A percentile compares a stretch with the other conserved stretches of the same genome.
Conservation (phyloP, 352 stramenopile genomes). For the Phytophthora crassamura region DNA sequence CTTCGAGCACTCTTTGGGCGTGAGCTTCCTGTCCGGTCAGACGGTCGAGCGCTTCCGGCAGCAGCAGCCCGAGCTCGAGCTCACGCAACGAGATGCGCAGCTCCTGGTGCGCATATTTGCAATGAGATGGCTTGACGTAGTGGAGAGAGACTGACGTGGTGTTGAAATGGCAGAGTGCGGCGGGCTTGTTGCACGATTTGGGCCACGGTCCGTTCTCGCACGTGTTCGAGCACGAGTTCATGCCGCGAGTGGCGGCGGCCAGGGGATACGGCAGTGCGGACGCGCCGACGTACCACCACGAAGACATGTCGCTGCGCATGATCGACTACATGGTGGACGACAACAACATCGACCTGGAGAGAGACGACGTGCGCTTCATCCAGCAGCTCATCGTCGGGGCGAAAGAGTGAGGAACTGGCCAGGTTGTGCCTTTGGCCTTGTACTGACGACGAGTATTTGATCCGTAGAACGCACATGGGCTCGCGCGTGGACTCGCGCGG, state of each 20-base stretch:
- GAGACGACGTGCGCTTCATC: slow-evolving; percentile 73
- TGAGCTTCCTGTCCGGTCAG: slow-evolving; percentile 93
- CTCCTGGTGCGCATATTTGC: slow-evolving; percentile 46
- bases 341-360: slow-evolving; percentile 82
- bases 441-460: slow-evolving; percentile 8
- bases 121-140: not conserved
- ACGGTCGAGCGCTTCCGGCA: slow-evolving; percentile 85
- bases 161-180: slow-evolving; percentile 53
- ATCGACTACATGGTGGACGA: slow-evolving; percentile 84
- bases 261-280: slow-evolving; percentile 34
- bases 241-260: slow-evolving; percentile 58
- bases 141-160: not conserved
- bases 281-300: slow-evolving; percentile 66
- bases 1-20: slow-evolving; percentile 97
- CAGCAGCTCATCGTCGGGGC: slow-evolving; percentile 85
- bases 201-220: slow-evolving; percentile 97
- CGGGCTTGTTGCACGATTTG: slow-evolving; percentile 86
- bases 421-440: not conserved
- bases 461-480: slow-evolving; percentile 55
- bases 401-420: slow-evolving; percentile 51
- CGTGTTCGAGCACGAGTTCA: slow-evolving; percentile 94
- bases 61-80: slow-evolving; percentile 89
- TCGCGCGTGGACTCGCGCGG: slow-evolving; percentile 60
- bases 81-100: slow-evolving; percentile 87
- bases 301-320: slow-evolving; percentile 85